Evolutionary conservation across 2,329 filamentous ascomycete species (phyloP).

Genomic region (Colletotrichum sp.): DNA sequence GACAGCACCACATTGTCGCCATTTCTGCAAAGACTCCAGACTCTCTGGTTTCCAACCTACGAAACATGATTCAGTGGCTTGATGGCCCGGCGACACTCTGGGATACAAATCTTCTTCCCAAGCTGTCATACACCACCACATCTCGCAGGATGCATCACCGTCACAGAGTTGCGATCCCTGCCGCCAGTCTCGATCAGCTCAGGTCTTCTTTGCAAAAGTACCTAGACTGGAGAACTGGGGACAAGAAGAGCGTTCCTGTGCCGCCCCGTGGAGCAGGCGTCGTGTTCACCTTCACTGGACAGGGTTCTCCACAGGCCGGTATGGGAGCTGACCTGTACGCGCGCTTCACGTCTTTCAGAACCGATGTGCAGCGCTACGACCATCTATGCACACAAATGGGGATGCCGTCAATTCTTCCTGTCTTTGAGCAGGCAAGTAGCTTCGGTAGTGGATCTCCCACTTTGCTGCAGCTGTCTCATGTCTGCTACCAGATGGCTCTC

Average conservation of each 20-base stretch:
- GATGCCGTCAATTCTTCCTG: constrained; percentile 62
- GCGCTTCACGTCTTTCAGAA: constrained; percentile 50
- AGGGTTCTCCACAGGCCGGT: constrained; percentile 57
- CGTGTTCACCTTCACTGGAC: constrained; percentile 60
- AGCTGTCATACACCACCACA: constrained; percentile 65
- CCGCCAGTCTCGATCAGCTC: constrained; percentile 34
- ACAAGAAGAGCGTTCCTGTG: constrained; percentile 43
- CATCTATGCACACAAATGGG: constrained; percentile 53
- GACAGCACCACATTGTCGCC: constrained; percentile 59
- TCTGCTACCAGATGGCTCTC: constrained; percentile 61
- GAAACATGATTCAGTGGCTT: constrained; percentile 48
- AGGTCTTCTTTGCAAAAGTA: background rate
- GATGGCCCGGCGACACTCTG: constrained; percentile 30
- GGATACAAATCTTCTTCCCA: background rate
- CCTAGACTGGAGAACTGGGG: constrained; percentile 39
- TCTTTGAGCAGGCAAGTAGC: constrained; percentile 41
- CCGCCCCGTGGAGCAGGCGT: constrained; percentile 48
- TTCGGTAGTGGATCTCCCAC: constrained; percentile 25
- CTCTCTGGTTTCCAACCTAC: background rate
- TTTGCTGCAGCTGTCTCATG: constrained; percentile 56
- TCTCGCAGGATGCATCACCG: constrained; percentile 64
- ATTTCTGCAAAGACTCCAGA: constrained; percentile 55
- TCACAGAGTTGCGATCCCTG: constrained; percentile 46
- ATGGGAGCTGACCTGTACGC: constrained; percentile 55
- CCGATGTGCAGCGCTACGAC: constrained; percentile 62